Conservation (phyloP, 2,329 filamentous ascomycete species). For the Rhexocercosporidium sp. region DNA sequence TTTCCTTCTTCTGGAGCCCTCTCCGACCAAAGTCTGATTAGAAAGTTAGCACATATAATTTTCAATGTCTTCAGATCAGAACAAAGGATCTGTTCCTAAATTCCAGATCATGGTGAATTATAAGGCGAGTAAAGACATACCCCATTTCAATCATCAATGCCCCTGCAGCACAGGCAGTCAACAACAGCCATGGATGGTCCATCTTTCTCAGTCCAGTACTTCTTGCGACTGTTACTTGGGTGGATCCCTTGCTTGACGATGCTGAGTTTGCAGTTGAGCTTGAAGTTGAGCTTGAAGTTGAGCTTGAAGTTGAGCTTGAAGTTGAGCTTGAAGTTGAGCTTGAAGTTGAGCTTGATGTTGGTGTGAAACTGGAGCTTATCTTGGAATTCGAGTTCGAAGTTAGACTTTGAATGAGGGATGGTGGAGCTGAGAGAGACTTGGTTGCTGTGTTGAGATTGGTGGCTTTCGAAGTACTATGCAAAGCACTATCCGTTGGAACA, state of each 20-base stretch:
- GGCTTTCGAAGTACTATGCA: background rate
- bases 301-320: background rate
- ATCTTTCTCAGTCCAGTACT: background rate
- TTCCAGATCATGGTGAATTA: too few species aligned
- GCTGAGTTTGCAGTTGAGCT: background rate
- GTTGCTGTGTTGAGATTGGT: too few species aligned
- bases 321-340: too few species aligned
- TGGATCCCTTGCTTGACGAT: background rate
- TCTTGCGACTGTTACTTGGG: background rate
- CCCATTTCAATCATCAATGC: background rate
- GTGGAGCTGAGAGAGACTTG: too few species aligned
- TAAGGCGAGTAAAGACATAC: too few species aligned
- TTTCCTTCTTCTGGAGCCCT: background rate
- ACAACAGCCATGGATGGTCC: background rate
- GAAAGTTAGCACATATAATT: too few species aligned
- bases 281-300: background rate
- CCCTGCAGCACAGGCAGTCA: background rate
- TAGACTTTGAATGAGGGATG: too few species aligned
- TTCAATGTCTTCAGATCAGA: too few species aligned
- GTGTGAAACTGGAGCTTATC: too few species aligned
- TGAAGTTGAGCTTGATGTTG: too few species aligned
- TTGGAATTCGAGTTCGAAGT: background rate
- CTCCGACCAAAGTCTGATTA: conserved; percentile 1
- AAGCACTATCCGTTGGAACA: background rate
- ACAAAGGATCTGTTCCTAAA: too few species aligned